A percentile compares a stretch with the other conserved stretches of the same genome.
Evolutionary conservation across 2,329 filamentous ascomycete genomes (phyloP).

Genomic region (Pseudocercospora ulei): DNA sequence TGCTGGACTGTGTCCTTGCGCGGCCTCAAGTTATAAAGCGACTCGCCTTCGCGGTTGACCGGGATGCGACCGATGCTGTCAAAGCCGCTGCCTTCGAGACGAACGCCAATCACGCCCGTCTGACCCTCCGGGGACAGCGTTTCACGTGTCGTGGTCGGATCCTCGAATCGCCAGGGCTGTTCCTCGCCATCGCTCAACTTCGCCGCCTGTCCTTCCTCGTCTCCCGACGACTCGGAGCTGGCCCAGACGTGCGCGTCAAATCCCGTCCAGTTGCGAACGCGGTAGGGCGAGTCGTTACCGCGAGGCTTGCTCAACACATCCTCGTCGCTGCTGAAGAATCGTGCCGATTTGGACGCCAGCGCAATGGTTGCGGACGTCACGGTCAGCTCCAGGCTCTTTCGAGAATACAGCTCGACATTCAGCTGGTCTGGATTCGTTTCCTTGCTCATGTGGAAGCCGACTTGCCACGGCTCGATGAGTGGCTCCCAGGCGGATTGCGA

Average conservation of each 20-base stretch:
- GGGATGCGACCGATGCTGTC: slow-evolving; percentile 80
- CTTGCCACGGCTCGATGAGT: slow-evolving; percentile 86
- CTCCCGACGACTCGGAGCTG: slow-evolving; percentile 50
- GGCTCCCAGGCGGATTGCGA: slow-evolving; percentile 98
- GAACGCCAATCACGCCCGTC: slow-evolving; percentile 67
- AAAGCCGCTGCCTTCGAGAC: slow-evolving; percentile 87
- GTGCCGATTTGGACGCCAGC: slow-evolving; percentile 80
- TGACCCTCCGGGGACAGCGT: slow-evolving; percentile 76
- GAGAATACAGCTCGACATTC: slow-evolving; percentile 75
- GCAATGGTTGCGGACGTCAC: slow-evolving; percentile 90
- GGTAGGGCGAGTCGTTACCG: slow-evolving; percentile 82
- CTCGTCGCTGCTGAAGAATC: slow-evolving; percentile 78
- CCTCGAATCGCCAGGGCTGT: slow-evolving; percentile 90
- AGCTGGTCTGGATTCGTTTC: slow-evolving; percentile 65
- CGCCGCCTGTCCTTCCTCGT: slow-evolving; percentile 59
- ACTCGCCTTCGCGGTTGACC: slow-evolving; percentile 89
- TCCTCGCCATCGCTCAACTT: slow-evolving; percentile 83
- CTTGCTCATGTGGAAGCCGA: slow-evolving; percentile 81
- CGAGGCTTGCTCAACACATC: slow-evolving; percentile 90
- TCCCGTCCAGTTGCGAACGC: slow-evolving; percentile 89
- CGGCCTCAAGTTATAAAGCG: slow-evolving; percentile 77
- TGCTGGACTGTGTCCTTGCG: slow-evolving; percentile 78
- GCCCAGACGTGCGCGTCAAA: slow-evolving; percentile 81
- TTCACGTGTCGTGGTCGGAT: slow-evolving; percentile 92
- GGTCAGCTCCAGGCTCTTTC: slow-evolving; percentile 84